Conservation (phyloP, 2,329 filamentous ascomycete genomes). For the Emmonsia crescens region DNA sequence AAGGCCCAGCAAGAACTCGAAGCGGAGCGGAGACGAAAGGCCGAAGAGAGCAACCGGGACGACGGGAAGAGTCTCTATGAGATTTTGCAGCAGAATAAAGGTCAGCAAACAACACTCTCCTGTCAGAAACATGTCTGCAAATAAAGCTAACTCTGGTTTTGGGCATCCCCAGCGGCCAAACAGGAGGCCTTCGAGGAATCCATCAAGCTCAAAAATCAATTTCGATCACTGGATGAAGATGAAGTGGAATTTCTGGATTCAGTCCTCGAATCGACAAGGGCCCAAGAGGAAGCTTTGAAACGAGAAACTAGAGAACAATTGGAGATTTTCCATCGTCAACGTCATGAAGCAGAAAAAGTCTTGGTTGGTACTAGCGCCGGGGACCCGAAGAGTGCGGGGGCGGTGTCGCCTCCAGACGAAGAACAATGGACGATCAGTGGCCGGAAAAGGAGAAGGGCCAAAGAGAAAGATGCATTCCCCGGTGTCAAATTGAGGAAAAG, state of each 20-base stretch:
- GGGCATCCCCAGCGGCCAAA: slow-evolving; percentile 31
- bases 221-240: slow-evolving; percentile 41
- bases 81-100: slow-evolving; percentile 40
- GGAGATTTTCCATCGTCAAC: slow-evolving; percentile 47
- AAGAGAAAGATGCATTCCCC: slow-evolving; percentile 30
- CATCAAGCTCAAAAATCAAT: slow-evolving; percentile 40
- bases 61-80: slow-evolving; percentile 41
- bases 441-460: slow-evolving; percentile 44
- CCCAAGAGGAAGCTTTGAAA: slow-evolving; percentile 46
- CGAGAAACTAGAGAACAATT: slow-evolving; percentile 50
- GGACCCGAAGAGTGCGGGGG: slow-evolving; percentile 7
- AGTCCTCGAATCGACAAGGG: slow-evolving; percentile 46
- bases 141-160: slow-evolving; percentile 1
- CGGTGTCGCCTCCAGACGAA: slow-evolving; percentile 23
- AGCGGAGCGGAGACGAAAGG: slow-evolving; percentile 35
- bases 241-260: slow-evolving; percentile 45
- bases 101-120: slow-evolving; percentile 18
- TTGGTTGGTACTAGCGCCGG: slow-evolving; percentile 21
- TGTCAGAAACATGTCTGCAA: not conserved
- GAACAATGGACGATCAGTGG: slow-evolving; percentile 41
- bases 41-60: slow-evolving; percentile 43
- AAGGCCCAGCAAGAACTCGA: slow-evolving; percentile 36
- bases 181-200: slow-evolving; percentile 44
- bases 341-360: slow-evolving; percentile 47
- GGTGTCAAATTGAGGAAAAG: slow-evolving; percentile 35